Base-by-base conservation (phyloP, 2,329 filamentous ascomycete species). In the Curvularia eragrostidis region DNA sequence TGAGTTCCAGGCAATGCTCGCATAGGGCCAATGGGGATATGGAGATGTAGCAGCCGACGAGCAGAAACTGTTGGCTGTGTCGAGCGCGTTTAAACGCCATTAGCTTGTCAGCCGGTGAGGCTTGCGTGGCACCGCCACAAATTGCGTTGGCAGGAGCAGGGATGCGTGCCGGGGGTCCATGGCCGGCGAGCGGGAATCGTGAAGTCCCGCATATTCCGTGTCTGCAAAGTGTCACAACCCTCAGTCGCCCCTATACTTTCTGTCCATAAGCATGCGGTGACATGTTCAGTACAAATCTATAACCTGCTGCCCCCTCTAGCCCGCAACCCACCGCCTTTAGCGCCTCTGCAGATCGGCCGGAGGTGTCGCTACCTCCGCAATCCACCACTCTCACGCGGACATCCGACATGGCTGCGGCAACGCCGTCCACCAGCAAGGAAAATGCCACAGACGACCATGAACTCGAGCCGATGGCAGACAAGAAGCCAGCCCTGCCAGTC, bases 401-500 rank as follows among this genome's bases (percentile, higher is more conserved):
- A 44, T 48, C 69, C 65, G 67, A 65, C 52, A 73, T 73, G 71
- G 64, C 71, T 42, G 66, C 70, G 48, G 50, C 61, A 36, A 54
- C 62, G 43, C 55, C 54, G 41, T 54, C 65, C 41, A 66, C 70
- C 30, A 47, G 65, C 60, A 70, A 68, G 57, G 69, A 65, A 49
- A 64, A 69, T 46, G 54, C 59, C 46, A 57, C 56, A 26, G 68
- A 69, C 47, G 65, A 72, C 26, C 65, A 77, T 66, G 77, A 79
- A 58, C 63, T 78, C 43, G 70, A 74, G 49, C 70, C 77, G 47
- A 74, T 78, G 72, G 64, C 62, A 18, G 70, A 72, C 53, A 70
- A 64, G 58, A 70, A 64, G 68, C 76, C 68, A 23, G 70, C 65
- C 36, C 71, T 84, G 24, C 81, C 83, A 8, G 70, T 85, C 3